These are phyloP conservation scores for Rubia peregrina DNA, from an alignment of 305 asterid species.

Conservation along the genomic window DNA sequence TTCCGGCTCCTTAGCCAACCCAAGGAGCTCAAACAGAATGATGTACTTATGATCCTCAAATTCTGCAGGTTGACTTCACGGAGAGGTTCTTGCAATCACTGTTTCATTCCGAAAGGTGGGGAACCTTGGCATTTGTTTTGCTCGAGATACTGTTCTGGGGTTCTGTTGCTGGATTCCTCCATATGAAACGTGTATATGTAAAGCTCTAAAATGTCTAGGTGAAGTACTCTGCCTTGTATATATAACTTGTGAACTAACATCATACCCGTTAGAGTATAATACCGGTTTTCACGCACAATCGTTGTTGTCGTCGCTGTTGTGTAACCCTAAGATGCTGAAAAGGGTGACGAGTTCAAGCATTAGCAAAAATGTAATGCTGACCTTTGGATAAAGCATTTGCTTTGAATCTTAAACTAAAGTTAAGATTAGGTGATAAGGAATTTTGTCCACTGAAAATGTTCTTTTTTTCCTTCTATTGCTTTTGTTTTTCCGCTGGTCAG, in stretches of 20 bases:
- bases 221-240: conserved; percentile 6
- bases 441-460: conserved; percentile 1
- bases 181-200: conserved; percentile 21
- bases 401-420: not conserved
- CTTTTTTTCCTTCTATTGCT: not conserved
- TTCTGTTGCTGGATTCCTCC: conserved; percentile 36
- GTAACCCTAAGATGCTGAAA: not conserved
- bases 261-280: not conserved
- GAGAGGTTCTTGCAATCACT: conserved; percentile 47
- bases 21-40: too few relatives aligned
- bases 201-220: conserved; percentile 15
- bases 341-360: not conserved
- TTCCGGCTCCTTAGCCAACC: not conserved
- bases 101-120: conserved; percentile 60
- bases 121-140: conserved; percentile 61
- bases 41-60: not conserved
- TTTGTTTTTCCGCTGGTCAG: not conserved
- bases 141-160: conserved; percentile 85
- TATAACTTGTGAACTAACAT: not conserved
- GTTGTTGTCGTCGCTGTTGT: not conserved
- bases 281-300: not conserved
- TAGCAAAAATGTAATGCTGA: not conserved
- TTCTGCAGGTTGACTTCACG: conserved; percentile 47
- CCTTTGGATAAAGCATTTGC: not conserved
- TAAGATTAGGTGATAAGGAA: not conserved